These are phyloP conservation scores for Trichoderma afroharzianum DNA, from an alignment of 2,329 filamentous ascomycete genomes.

Conservation along the genomic window DNA sequence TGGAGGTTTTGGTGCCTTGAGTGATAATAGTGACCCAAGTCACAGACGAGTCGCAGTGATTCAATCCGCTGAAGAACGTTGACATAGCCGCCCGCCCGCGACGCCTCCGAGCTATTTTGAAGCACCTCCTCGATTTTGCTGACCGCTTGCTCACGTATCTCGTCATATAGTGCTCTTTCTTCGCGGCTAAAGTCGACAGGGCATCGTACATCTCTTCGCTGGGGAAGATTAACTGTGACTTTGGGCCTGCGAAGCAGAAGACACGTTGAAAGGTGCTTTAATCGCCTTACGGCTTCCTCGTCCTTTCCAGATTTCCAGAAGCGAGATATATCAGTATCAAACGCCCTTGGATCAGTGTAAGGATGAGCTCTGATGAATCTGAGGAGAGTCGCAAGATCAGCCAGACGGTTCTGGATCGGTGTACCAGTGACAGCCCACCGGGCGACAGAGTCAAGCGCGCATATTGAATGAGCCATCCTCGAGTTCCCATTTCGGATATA, in stretches of 20 bases:
- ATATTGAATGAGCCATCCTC: slow-evolving; percentile 35
- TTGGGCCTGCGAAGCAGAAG: neutral
- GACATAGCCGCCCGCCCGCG: neutral
- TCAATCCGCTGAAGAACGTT: neutral
- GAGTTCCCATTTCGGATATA: slow-evolving; percentile 36
- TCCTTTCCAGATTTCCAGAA: neutral
- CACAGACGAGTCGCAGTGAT: neutral
- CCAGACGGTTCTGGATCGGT: slow-evolving; percentile 43
- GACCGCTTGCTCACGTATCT: neutral
- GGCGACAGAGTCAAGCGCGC: slow-evolving; percentile 31
- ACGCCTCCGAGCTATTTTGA: neutral
- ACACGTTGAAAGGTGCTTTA: neutral
- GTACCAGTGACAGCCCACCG: slow-evolving; percentile 48
- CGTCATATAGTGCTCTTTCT: neutral
- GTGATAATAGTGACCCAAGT: neutral
- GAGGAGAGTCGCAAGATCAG: slow-evolving; percentile 39
- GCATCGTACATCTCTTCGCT: neutral
- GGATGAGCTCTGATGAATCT: slow-evolving; percentile 25
- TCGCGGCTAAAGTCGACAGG: neutral
- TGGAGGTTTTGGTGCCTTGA: neutral
- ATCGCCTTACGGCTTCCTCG: neutral
- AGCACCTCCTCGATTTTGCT: neutral
- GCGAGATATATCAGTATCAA: neutral
- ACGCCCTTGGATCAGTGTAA: neutral
- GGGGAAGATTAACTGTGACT: neutral